Evolutionary conservation across 2,329 filamentous ascomycete genomes (phyloP), one percentile per base, ranked within the genome.

Genomic region (Ceratocystis papillata): DNA sequence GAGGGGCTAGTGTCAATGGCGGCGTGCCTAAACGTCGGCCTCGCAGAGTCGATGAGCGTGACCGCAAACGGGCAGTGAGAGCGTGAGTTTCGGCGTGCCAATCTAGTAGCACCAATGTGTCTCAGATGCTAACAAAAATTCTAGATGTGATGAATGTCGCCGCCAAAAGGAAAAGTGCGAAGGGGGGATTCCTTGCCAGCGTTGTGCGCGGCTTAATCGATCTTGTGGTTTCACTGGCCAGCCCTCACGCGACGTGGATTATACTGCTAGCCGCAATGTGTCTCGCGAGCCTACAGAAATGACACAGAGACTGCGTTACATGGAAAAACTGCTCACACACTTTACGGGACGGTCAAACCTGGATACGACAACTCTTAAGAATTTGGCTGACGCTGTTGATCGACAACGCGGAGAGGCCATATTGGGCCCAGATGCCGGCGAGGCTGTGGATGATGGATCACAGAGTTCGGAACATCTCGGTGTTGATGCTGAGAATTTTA

Each of bases 151-250:
- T 70, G 78, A 78, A 64, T 83, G 80, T 71, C 79, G 80, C 67
- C 76, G 79, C 68, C 76, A 80, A 67, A 83, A 83, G 70, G 80
- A 83, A 71, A 81, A 82, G 73, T 83, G 80, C 70, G 80, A 82
- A 69, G 81, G 80, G 60, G 81, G 80, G 62, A 75, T 80, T 20
- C 81, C 81, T 1, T 83, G 80, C 70, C 78, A 79, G 60, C 74
- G 81, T 65, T 83, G 80, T 70, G 74, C 77, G 66, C 79, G 79
- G 67, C 77, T 81, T 69, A 77, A 77, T 67, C 77, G 80, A 55
- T 77, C 77, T 69, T 82, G 80, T 71, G 75, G 79, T 67, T 81
- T 81, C 69, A 75, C 75, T 25, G 73, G 75, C 8, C 75, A 65
- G 7, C 62, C 68, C 25, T 44, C 64, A 20, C 65, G 68, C 20